Conservation (phyloP, 345 rosid species). For the Eucalyptus curtisii region DNA sequence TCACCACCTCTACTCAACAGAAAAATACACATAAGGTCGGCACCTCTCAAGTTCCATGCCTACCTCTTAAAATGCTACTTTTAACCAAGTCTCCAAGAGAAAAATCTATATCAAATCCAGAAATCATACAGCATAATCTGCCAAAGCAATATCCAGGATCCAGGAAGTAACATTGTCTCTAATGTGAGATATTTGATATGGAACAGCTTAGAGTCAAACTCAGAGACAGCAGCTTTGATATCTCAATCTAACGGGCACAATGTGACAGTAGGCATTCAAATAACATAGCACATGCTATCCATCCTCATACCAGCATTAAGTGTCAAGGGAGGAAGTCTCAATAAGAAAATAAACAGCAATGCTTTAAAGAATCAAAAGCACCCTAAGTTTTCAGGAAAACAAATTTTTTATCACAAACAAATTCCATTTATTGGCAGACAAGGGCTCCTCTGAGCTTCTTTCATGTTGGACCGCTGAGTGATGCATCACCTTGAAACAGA, state of each 20-base stretch:
- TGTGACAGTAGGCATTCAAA: neutral
- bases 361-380: neutral
- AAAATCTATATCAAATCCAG: neutral
- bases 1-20: neutral
- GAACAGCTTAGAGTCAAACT: neutral
- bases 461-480: neutral
- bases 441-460: neutral
- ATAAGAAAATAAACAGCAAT: neutral
- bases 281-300: neutral
- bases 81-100: neutral
- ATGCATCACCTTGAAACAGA: neutral
- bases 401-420: neutral
- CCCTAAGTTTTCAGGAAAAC: neutral
- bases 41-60: neutral
- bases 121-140: neutral
- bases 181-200: neutral
- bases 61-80: neutral
- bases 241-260: neutral
- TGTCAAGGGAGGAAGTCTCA: neutral
- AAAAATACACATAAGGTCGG: neutral
- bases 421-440: neutral
- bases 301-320: neutral
- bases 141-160: neutral
- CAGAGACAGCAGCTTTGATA: neutral
- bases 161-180: neutral